These are phyloP conservation scores for Cordyceps pruinosa DNA, from an alignment of 2,329 filamentous ascomycete species.

Conservation along the genomic window DNA sequence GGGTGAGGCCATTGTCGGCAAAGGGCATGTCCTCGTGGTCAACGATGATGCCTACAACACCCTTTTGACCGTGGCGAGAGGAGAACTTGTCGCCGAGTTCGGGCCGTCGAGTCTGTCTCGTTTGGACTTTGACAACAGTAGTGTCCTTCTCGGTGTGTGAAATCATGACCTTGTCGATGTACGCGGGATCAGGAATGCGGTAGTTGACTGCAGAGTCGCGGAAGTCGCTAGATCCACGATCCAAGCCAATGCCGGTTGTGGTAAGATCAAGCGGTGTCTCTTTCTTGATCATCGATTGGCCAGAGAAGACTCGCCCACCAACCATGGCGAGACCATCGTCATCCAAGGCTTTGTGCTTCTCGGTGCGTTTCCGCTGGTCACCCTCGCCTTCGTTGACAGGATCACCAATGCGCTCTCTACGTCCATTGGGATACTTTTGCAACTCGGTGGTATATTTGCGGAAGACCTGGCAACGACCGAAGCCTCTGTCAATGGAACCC, in stretches of 20 bases:
- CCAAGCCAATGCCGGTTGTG: conserved; percentile 63
- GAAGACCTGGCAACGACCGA: conserved; percentile 96
- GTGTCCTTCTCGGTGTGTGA: conserved; percentile 83
- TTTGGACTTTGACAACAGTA: conserved; percentile 87
- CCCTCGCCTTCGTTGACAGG: conserved; percentile 49
- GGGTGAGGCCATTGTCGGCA: conserved; percentile 80
- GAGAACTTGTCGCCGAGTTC: conserved; percentile 98
- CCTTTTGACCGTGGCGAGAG: conserved; percentile 95
- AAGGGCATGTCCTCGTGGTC: conserved; percentile 97
- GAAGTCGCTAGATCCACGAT: conserved; percentile 55
- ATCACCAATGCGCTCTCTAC: conserved; percentile 57
- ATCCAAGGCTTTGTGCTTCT: conserved; percentile 68
- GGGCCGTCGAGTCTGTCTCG: conserved; percentile 87
- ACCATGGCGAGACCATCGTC: conserved; percentile 85
- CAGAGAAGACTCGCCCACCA: conserved; percentile 68
- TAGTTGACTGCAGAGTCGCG: conserved; percentile 69
- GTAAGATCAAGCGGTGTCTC: conserved; percentile 73
- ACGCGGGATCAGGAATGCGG: conserved; percentile 74
- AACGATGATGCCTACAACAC: conserved; percentile 93
- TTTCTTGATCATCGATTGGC: conserved; percentile 88
- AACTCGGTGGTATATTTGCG: conserved; percentile 84
- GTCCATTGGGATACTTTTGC: conserved; percentile 83
- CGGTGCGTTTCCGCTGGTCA: conserved; percentile 52
- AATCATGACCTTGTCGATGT: conserved; percentile 95
- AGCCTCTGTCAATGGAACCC: conserved; percentile 88